phyloP scores from a whole-genome alignment of 2,329 filamentous ascomycete species.

The Pestalotiopsis sp. region DNA sequence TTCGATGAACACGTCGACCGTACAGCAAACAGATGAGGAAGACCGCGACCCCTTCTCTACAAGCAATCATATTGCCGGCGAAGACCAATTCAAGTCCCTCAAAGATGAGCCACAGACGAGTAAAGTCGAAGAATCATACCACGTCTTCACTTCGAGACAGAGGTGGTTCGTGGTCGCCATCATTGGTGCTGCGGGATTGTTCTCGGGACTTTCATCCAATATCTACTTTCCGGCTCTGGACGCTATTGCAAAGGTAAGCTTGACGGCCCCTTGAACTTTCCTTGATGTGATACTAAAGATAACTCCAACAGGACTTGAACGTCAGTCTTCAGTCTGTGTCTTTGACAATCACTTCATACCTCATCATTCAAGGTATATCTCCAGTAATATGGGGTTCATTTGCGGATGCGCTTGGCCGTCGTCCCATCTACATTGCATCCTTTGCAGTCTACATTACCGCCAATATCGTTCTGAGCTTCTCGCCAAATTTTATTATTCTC shows the following conservation, averaged over 20 bases:
- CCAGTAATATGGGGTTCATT: constrained; percentile 52
- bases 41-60: neutral
- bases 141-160: constrained; percentile 37
- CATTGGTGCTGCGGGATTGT: constrained; percentile 51
- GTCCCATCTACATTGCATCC: constrained; percentile 46
- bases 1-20: neutral
- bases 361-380: constrained; percentile 52
- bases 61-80: neutral
- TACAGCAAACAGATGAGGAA: neutral
- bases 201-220: constrained; percentile 54
- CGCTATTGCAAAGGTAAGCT: constrained; percentile 34
- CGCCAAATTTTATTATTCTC: constrained; percentile 43
- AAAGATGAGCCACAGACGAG: neutral
- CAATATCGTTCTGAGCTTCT: constrained; percentile 47
- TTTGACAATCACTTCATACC: constrained; percentile 48
- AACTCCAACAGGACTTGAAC: constrained; percentile 26
- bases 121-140: constrained; percentile 25
- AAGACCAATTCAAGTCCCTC: neutral
- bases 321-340: constrained; percentile 34
- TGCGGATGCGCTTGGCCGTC: constrained; percentile 48
- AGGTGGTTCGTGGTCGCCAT: constrained; percentile 51
- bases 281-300: neutral
- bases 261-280: neutral
- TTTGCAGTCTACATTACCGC: constrained; percentile 49
- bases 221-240: constrained; percentile 53